phyloP scores from a whole-genome alignment of 257 asterid genomes.

The Fraxinus anomala region DNA sequence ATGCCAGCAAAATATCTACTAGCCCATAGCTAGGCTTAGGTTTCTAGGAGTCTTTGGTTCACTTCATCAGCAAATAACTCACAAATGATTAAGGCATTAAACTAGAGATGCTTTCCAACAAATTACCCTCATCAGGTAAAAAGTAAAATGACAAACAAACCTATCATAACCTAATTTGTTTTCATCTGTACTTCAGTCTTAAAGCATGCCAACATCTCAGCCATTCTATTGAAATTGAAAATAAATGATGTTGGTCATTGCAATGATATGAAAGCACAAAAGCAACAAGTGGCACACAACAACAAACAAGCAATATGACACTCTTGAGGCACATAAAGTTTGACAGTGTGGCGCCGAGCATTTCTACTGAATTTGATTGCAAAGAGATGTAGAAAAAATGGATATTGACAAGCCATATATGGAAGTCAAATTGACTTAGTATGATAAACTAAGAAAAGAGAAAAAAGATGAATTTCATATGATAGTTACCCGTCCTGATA shows the following conservation, averaged over 20 bases:
- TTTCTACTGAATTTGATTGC: background rate
- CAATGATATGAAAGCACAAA: background rate
- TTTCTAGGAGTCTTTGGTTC: background rate
- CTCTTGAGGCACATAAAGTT: background rate
- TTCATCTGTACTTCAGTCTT: background rate
- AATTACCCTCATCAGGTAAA: background rate
- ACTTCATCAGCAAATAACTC: background rate
- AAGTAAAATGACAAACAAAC: conserved; percentile 8
- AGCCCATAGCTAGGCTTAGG: background rate
- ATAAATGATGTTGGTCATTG: background rate
- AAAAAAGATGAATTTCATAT: background rate
- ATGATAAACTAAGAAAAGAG: background rate
- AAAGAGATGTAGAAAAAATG: background rate
- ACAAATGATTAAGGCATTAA: background rate
- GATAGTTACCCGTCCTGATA: conserved; percentile 74
- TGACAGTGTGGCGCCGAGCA: background rate
- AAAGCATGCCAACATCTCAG: conserved; percentile 20
- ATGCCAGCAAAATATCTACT: background rate
- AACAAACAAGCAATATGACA: background rate
- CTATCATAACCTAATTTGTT: conserved; percentile 6
- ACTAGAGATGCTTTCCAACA: background rate
- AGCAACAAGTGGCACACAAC: background rate
- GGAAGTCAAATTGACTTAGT: background rate
- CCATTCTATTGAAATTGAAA: background rate
- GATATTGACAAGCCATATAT: background rate